These are phyloP conservation scores for Colletotrichum tanaceti DNA, from an alignment of 2,329 filamentous ascomycete genomes.

Conservation along the genomic window DNA sequence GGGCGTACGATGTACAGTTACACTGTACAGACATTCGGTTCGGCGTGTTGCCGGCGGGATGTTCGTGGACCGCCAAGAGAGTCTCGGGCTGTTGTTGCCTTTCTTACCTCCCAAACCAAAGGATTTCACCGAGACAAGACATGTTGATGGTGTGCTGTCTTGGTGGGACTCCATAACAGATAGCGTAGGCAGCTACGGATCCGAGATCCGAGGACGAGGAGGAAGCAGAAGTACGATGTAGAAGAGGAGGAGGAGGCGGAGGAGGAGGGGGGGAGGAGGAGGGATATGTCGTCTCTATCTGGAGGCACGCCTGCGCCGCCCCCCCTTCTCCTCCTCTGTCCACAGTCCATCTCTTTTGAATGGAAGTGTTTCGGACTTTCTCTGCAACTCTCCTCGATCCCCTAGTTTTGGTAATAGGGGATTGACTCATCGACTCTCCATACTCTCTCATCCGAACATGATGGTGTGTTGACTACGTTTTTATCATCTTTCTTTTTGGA, in stretches of 20 bases:
- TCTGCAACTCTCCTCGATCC: too few relatives aligned
- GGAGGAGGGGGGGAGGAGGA: background rate
- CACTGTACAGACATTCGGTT: constrained; percentile 5
- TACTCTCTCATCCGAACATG: too few relatives aligned
- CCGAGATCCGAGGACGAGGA: background rate
- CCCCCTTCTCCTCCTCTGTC: background rate
- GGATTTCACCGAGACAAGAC: background rate
- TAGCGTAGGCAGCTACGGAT: background rate
- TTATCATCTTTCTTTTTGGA: too few relatives aligned
- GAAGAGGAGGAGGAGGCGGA: background rate
- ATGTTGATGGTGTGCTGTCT: background rate
- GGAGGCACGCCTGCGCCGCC: constrained; percentile 33
- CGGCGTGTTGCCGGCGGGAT: constrained; percentile 33
- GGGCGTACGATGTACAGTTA: too few relatives aligned
- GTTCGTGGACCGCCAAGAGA: constrained; percentile 22
- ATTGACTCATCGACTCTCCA: too few relatives aligned
- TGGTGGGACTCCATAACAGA: background rate
- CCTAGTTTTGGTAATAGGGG: too few relatives aligned
- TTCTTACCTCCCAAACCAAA: background rate
- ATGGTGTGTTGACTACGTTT: too few relatives aligned
- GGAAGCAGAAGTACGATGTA: background rate
- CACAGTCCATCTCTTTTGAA: too few relatives aligned
- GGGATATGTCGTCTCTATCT: constrained; percentile 33
- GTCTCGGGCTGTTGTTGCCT: background rate
- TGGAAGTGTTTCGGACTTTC: too few relatives aligned